These are phyloP conservation scores for Solanum commersonii DNA, from an alignment of 257 asterid species.

Conservation along the genomic window DNA sequence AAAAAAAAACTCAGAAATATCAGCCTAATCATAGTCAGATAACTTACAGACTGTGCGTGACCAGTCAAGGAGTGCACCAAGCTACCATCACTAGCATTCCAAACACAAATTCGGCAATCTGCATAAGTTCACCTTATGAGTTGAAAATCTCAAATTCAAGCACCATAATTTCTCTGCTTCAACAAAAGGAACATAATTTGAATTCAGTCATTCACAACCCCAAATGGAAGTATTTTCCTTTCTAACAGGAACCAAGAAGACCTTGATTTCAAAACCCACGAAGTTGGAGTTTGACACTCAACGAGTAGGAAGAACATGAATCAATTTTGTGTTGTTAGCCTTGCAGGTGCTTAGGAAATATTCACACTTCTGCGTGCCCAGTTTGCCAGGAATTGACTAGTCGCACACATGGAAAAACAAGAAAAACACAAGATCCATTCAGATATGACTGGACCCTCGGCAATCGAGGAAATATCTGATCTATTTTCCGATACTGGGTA, in stretches of 20 bases:
- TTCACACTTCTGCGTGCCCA: neutral
- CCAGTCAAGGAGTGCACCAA: slow-evolving; percentile 92
- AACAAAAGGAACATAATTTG: neutral
- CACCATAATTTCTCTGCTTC: slow-evolving; percentile 6
- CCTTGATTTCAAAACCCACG: neutral
- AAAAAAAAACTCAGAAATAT: neutral
- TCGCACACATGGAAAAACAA: neutral
- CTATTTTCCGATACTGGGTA: neutral
- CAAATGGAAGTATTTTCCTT: neutral
- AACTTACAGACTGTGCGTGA: slow-evolving; percentile 79
- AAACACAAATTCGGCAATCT: slow-evolving; percentile 91
- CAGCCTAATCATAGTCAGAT: slow-evolving; percentile 6
- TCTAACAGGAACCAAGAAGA: neutral
- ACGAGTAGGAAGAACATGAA: neutral
- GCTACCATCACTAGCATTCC: slow-evolving; percentile 98
- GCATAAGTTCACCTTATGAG: slow-evolving; percentile 24
- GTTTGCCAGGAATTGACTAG: neutral
- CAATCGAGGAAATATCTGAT: neutral
- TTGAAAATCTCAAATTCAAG: slow-evolving; percentile 1
- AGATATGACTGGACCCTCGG: neutral
- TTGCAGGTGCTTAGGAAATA: neutral
- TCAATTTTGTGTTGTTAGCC: neutral
- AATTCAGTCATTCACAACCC: neutral
- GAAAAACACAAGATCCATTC: neutral
- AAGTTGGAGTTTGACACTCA: neutral